Percentiles rank a stretch among this genome's conserved stretches.
These are phyloP conservation scores for Alternaria consortialis DNA, from an alignment of 2,329 filamentous ascomycete genomes.

Conservation along the genomic window DNA sequence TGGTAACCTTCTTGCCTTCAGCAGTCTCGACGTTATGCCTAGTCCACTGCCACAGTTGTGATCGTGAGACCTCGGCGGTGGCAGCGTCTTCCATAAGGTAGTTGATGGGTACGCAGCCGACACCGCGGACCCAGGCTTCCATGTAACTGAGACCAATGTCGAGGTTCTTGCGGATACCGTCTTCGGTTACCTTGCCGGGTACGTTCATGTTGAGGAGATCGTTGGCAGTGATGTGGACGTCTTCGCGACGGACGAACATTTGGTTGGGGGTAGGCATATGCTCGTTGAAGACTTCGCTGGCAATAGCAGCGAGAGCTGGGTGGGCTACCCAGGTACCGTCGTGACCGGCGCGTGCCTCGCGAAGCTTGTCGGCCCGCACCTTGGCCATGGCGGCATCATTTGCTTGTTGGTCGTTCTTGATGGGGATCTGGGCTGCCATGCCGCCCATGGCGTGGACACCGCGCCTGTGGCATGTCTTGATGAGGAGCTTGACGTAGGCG, in stretches of 20 bases:
- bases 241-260: constrained; percentile 87
- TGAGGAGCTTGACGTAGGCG: constrained; percentile 93
- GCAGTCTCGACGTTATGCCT: constrained; percentile 76
- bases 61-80: constrained; percentile 93
- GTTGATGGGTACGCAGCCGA: constrained; percentile 97
- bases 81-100: constrained; percentile 98
- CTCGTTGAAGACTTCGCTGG: constrained; percentile 93
- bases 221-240: constrained; percentile 84
- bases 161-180: constrained; percentile 95
- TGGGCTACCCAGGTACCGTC: constrained; percentile 98
- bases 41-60: constrained; percentile 97
- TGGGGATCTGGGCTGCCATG: constrained; percentile 98
- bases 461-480: constrained; percentile 96
- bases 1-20: constrained; percentile 92
- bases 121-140: constrained; percentile 95
- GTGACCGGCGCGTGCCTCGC: constrained; percentile 93
- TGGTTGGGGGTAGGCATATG: constrained; percentile 99
- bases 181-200: constrained; percentile 89
- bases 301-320: constrained; percentile 87
- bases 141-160: constrained; percentile 97
- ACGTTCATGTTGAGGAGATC: constrained; percentile 99
- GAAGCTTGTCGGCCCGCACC: constrained; percentile 93
- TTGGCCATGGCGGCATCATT: constrained; percentile 95
- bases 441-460: constrained; percentile 99
- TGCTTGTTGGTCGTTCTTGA: constrained; percentile 90